Conservation (phyloP, 495 filamentous ascomycete species). For the Penicillium goetzii region DNA sequence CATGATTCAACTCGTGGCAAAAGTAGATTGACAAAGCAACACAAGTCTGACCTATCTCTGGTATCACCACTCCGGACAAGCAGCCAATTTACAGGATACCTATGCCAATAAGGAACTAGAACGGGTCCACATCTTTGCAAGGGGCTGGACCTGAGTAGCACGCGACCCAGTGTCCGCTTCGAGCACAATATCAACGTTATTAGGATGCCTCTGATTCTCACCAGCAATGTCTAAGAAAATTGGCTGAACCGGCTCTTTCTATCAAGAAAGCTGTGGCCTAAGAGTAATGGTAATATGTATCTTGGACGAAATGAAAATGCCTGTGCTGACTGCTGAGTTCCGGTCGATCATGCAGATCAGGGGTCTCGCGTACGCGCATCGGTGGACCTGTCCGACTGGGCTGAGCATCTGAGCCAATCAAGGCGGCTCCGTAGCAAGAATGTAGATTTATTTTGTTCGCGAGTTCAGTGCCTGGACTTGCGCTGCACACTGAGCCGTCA, state of each 20-base stretch:
- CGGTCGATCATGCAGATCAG: constrained; percentile 33
- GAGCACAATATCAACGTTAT: not conserved
- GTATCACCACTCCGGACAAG: not conserved
- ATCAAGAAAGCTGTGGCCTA: not conserved
- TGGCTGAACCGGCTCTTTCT: not conserved
- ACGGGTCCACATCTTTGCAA: not conserved
- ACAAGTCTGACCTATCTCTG: not conserved
- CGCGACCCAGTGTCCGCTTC: not conserved
- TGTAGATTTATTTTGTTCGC: constrained; percentile 24
- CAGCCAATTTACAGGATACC: not conserved
- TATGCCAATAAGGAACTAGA: not conserved
- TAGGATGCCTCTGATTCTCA: not conserved
- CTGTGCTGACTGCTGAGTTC: not conserved
- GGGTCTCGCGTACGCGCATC: constrained; percentile 10
- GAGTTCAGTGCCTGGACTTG: constrained; percentile 19
- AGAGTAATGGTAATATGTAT: not conserved
- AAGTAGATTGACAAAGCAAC: not conserved
- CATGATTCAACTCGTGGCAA: no score
- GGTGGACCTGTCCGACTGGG: constrained; percentile 18
- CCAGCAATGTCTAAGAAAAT: not conserved
- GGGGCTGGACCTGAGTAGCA: not conserved
- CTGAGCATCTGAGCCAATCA: constrained; percentile 24
- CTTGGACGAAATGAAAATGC: not conserved
- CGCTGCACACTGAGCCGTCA: constrained; percentile 8
- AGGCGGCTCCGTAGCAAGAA: constrained; percentile 14